Evolutionary conservation across 352 stramenopile species (phyloP).

Genomic region (Pythium coloratum): DNA sequence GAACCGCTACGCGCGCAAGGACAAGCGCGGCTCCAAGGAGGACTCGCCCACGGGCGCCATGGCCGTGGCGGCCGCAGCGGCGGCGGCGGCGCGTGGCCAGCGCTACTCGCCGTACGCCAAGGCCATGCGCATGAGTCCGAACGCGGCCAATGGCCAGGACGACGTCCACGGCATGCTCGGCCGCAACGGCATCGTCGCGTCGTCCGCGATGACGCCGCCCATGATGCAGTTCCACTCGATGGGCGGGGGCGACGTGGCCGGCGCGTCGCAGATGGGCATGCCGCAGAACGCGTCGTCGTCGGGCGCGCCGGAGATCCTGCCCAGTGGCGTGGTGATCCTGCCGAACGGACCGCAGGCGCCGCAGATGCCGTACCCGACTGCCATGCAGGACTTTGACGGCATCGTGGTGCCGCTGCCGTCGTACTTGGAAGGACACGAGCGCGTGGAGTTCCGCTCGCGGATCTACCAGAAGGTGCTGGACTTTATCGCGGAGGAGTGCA

Average conservation of each 20-base stretch:
- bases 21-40: constrained; percentile 37
- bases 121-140: constrained; percentile 25
- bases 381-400: constrained; percentile 77
- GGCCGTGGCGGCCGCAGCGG: background rate
- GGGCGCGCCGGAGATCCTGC: constrained; percentile 24
- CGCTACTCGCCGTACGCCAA: constrained; percentile 29
- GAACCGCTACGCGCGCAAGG: constrained; percentile 68
- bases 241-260: background rate
- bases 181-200: constrained; percentile 21
- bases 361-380: constrained; percentile 50
- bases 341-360: constrained; percentile 52
- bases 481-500: constrained; percentile 83
- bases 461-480: constrained; percentile 84
- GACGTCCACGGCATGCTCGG: constrained; percentile 18
- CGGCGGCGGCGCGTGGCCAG: constrained; percentile 7
- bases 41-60: constrained; percentile 23
- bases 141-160: background rate
- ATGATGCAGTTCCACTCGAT: constrained; percentile 30
- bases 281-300: background rate
- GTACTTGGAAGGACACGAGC: constrained; percentile 69
- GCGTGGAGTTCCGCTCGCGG: constrained; percentile 70
- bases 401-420: constrained; percentile 79
- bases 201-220: constrained; percentile 12
- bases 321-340: constrained; percentile 40
- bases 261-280: constrained; percentile 11